Evolutionary conservation across 2,329 filamentous ascomycete genomes (phyloP), one percentile per base, ranked within the genome.

Genomic region (Neophaeococcomyces mojaviensis): DNA sequence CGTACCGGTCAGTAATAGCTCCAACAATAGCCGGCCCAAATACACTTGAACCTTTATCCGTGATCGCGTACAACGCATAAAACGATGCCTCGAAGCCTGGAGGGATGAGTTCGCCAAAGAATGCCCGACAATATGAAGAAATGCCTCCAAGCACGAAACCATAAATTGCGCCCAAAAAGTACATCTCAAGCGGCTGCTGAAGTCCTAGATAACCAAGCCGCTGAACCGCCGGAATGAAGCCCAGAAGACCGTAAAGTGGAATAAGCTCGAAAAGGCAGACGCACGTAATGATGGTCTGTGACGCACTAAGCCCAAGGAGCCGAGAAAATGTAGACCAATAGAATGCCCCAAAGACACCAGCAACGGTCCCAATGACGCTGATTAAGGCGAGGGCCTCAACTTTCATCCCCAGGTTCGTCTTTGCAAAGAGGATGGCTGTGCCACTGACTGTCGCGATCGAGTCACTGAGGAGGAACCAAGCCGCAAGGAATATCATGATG

Each of bases 151-250:
- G 79, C 2, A 97, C 89, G 40, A 98, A 79, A 0, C 92, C 92
- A 64, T 96, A 97, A 10, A 97, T 79, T 2, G 86, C 85, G 0
- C 88, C 89, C 1, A 98, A 68, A 0, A 87, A 86, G 58, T 92
- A 97, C 87, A 98, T 96, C 58, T 98, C 92, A 86, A 88, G 95
- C 2, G 86, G 83, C 61, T 92, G 82, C 64, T 95, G 88, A n/a
- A 98, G 73, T 1, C 92, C 92, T 33, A 88, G 68, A 4, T 86
- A 80, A 1, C 88, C 89, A 65, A 84, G 79, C 6, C 73, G 69
- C 56, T 81, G 77, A 38, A 98, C 76, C 5, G 86, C 79, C 0
- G 89, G 88, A 13, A 97, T 73, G 60, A 92, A 96, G 1, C 89
- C 89, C 15, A 94, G 68, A 10, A 98, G 73, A 0, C 89, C 90